A percentile compares a stretch with the other conserved stretches of the same genome.
phyloP scores from a whole-genome alignment of 2,329 filamentous ascomycete genomes.

The Aureobasidium zeae region DNA sequence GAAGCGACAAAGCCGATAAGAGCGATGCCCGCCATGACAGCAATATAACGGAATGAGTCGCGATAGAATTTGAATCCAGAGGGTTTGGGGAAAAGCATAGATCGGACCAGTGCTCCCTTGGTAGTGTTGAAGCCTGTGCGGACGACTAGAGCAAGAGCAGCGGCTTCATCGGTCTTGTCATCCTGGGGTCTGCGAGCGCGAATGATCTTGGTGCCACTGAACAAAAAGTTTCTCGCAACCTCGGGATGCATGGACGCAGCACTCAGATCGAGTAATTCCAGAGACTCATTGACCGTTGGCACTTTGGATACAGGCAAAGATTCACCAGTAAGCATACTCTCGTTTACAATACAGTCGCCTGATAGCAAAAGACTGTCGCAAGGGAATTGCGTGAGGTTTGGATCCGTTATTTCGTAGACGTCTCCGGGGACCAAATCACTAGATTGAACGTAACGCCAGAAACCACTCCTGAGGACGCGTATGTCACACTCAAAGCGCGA shows the following conservation, averaged over 20 bases:
- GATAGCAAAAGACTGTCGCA: slow-evolving; percentile 85
- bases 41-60: slow-evolving; percentile 95
- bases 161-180: slow-evolving; percentile 74
- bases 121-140: slow-evolving; percentile 96
- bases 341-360: slow-evolving; percentile 96
- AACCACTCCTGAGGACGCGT: slow-evolving; percentile 83
- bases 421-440: slow-evolving; percentile 88
- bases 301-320: slow-evolving; percentile 93
- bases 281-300: slow-evolving; percentile 69
- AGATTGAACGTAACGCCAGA: slow-evolving; percentile 85
- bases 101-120: slow-evolving; percentile 88
- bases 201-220: slow-evolving; percentile 91
- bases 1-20: slow-evolving; percentile 80
- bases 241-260: slow-evolving; percentile 76
- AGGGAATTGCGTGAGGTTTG: slow-evolving; percentile 75
- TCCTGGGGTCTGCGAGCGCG: slow-evolving; percentile 82
- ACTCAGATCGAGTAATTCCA: slow-evolving; percentile 66
- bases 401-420: slow-evolving; percentile 93
- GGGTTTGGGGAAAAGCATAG: slow-evolving; percentile 97
- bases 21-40: slow-evolving; percentile 86
- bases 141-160: slow-evolving; percentile 82
- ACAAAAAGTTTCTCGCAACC: slow-evolving; percentile 80
- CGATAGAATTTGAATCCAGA: slow-evolving; percentile 98
- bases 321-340: slow-evolving; percentile 97
- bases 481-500: slow-evolving; percentile 94